These are phyloP conservation scores for Excoecaria cochinchinensis DNA, from an alignment of 345 rosid genomes.

Conservation along the genomic window DNA sequence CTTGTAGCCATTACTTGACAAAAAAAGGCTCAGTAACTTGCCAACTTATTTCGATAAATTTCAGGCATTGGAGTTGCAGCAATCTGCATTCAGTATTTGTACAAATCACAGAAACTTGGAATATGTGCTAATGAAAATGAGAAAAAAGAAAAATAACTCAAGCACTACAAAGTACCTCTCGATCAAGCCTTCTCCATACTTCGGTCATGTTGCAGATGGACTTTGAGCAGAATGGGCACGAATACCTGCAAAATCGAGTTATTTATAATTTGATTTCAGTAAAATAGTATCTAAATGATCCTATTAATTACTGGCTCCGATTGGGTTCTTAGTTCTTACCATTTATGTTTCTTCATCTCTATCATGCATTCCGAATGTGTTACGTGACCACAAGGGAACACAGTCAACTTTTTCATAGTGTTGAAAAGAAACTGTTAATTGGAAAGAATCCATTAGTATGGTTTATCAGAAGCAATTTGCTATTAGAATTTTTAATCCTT, in stretches of 20 bases:
- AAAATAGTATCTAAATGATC: no score
- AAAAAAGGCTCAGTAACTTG: slow-evolving; percentile 14
- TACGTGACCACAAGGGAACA: slow-evolving; percentile 61
- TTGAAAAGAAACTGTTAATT: slow-evolving; percentile 57
- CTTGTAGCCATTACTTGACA: no score
- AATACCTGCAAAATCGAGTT: slow-evolving; percentile 42
- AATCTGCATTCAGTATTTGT: slow-evolving; percentile 42
- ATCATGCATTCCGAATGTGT: slow-evolving; percentile 52
- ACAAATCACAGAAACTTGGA: neutral
- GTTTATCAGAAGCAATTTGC: neutral
- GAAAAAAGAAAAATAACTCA: neutral
- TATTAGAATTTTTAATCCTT: neutral
- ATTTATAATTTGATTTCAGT: no score
- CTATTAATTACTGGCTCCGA: no score
- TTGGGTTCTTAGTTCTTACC: slow-evolving; percentile 26
- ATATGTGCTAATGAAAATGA: neutral
- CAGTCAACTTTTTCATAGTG: slow-evolving; percentile 51
- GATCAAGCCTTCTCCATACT: slow-evolving; percentile 71
- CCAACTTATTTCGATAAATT: slow-evolving; percentile 63
- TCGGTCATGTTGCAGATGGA: slow-evolving; percentile 73
- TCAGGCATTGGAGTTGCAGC: slow-evolving; percentile 79
- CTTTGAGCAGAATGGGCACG: slow-evolving; percentile 86
- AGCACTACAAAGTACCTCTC: slow-evolving; percentile 50
- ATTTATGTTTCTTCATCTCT: slow-evolving; percentile 51
- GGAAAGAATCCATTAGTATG: neutral